Percentiles rank a stretch among this genome's conserved stretches.
Conservation (phyloP, 1,139 yeast genomes). For the Meyerozyma carpophila region DNA sequence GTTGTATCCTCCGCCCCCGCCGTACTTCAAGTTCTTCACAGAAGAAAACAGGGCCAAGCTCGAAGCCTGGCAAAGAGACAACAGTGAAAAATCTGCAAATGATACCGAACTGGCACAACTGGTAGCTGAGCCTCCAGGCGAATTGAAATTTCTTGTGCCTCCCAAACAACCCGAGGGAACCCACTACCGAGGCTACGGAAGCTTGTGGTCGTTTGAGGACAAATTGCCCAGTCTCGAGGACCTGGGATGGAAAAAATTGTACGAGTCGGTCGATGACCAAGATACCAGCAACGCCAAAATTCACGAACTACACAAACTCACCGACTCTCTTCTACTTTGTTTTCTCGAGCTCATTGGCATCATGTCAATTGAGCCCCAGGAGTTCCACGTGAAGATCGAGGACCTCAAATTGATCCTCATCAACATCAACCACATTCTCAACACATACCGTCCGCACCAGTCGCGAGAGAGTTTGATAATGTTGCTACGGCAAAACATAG, state of each 20-base stretch:
- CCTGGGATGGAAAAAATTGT: slow-evolving; percentile 65
- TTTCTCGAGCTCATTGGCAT: slow-evolving; percentile 72
- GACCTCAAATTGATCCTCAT: slow-evolving; percentile 69
- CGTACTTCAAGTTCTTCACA: slow-evolving; percentile 65
- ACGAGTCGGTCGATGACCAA: slow-evolving; percentile 41
- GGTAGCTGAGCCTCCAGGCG: slow-evolving; percentile 21
- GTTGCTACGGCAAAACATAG: slow-evolving; percentile 61
- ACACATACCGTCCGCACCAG: slow-evolving; percentile 87
- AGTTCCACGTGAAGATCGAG: slow-evolving; percentile 62
- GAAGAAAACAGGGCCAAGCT: slow-evolving; percentile 46
- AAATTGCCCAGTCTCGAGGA: slow-evolving; percentile 61
- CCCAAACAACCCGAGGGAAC: slow-evolving; percentile 58
- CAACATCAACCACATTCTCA: slow-evolving; percentile 77
- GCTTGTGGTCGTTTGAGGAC: slow-evolving; percentile 74
- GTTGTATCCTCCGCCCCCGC: slow-evolving; percentile 85
- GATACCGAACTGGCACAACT: too few species aligned
- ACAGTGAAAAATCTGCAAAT: background rate
- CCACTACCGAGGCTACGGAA: slow-evolving; percentile 75
- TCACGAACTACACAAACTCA: slow-evolving; percentile 60
- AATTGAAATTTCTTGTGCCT: slow-evolving; percentile 54
- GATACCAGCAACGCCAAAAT: slow-evolving; percentile 52
- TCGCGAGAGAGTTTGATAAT: slow-evolving; percentile 74
- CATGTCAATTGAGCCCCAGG: slow-evolving; percentile 63
- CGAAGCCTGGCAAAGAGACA: slow-evolving; percentile 15
- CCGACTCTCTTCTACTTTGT: slow-evolving; percentile 64